phyloP scores from a whole-genome alignment of 2,329 filamentous ascomycete genomes.

The Aureobasidium uvarum region DNA sequence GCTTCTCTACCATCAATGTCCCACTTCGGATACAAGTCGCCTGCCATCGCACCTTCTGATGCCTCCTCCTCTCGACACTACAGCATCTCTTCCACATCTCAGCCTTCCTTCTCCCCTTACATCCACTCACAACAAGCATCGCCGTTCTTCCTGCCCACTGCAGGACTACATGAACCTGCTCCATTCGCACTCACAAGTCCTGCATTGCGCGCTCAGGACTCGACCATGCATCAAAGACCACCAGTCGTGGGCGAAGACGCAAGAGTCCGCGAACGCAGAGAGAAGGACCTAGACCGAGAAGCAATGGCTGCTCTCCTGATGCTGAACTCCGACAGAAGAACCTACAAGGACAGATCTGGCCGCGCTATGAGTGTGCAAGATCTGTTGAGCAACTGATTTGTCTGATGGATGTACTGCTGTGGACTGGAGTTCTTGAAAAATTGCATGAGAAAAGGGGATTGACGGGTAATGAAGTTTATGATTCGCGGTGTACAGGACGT shows the following conservation, averaged over 20 bases:
- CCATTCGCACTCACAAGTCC: conserved; percentile 38
- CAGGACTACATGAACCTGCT: conserved; percentile 30
- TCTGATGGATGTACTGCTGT: no score
- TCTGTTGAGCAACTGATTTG: conserved; percentile 41
- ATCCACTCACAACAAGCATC: conserved; percentile 54
- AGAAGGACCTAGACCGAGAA: conserved; percentile 59
- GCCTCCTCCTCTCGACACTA: conserved; percentile 42
- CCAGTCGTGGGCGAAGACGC: conserved; percentile 3
- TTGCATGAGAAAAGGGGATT: background rate
- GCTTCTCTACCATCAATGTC: conserved; percentile 20
- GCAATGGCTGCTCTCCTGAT: conserved; percentile 84
- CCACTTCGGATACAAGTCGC: conserved; percentile 36
- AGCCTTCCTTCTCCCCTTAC: conserved; percentile 38
- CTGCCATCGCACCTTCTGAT: conserved; percentile 42
- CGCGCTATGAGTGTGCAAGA: conserved; percentile 50
- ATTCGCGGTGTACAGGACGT: conserved; percentile 11
- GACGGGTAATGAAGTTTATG: conserved; percentile 4
- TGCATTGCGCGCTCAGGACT: conserved; percentile 36
- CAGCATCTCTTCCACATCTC: conserved; percentile 42
- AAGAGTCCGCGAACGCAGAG: conserved; percentile 18
- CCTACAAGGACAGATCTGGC: conserved; percentile 30
- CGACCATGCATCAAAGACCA: background rate
- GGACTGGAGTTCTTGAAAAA: background rate
- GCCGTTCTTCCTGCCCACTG: conserved; percentile 57
- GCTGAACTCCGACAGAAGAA: conserved; percentile 60